Evolutionary conservation across 2,329 filamentous ascomycete genomes (phyloP).

Genomic region (Fusarium sp.): DNA sequence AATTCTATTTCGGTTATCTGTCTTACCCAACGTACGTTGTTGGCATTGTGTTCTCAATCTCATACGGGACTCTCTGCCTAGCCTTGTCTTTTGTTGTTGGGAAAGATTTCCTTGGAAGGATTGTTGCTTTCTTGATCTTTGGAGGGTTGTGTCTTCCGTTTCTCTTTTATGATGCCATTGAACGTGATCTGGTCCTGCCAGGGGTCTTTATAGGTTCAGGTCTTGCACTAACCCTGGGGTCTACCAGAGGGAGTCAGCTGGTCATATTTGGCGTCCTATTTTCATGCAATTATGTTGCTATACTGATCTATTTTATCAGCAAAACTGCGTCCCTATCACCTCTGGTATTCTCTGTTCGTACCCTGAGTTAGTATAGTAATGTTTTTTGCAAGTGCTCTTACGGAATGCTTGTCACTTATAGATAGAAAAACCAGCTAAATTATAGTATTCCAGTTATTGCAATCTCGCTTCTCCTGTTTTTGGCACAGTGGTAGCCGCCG

Average conservation of each 20-base stretch:
- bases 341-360: no score
- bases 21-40: no score
- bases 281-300: background rate
- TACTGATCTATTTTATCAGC: background rate
- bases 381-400: no score
- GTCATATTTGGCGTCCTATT: background rate
- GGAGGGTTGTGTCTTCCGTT: background rate
- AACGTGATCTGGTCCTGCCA: background rate
- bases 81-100: fast-evolving
- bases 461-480: no score
- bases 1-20: background rate
- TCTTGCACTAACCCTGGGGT: background rate
- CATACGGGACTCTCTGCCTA: background rate
- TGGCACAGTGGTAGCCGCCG: no score
- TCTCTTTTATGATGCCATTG: background rate
- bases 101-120: fast-evolving
- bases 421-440: no score
- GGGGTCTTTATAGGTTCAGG: background rate
- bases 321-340: no score
- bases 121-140: fast-evolving
- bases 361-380: no score
- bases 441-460: no score
- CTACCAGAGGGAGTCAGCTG: background rate
- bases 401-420: no score
- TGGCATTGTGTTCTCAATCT: background rate